Percentiles rank a stretch among this genome's conserved stretches.
Evolutionary conservation across 257 asterid species (phyloP).

Genomic region (Nicotiana benthamiana): DNA sequence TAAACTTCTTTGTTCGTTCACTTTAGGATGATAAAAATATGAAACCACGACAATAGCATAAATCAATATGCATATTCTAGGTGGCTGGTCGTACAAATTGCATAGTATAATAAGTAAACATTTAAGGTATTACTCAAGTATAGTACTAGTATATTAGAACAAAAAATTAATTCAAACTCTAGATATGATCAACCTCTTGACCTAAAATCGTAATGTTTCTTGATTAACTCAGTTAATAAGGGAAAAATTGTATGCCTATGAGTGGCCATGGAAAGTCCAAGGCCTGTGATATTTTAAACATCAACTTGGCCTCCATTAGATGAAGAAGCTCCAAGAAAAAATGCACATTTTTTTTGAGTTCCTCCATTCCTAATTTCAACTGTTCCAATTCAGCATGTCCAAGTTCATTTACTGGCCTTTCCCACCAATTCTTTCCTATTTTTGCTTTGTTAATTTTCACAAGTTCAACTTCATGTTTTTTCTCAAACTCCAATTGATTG

Average conservation of each 20-base stretch:
- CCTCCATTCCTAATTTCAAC: constrained; percentile 35
- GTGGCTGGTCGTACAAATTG: background rate
- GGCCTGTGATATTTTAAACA: constrained; percentile 1
- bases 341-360: constrained; percentile 18
- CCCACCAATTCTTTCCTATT: constrained; percentile 34
- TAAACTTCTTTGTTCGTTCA: background rate
- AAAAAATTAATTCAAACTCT: background rate
- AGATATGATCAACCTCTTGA: background rate
- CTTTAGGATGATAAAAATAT: background rate
- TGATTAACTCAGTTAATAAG: background rate
- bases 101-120: background rate
- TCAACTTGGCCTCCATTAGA: constrained; percentile 11
- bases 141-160: background rate
- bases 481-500: constrained; percentile 23
- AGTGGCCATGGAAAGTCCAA: constrained; percentile 33
- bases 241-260: constrained; percentile 17
- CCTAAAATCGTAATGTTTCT: background rate
- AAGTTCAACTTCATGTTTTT: constrained; percentile 20
- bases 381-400: constrained; percentile 28
- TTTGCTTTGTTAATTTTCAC: constrained; percentile 20
- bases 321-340: constrained; percentile 13
- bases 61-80: background rate
- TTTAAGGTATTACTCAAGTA: background rate
- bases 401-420: constrained; percentile 23
- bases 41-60: background rate